These are phyloP conservation scores for Dissoconium aciculare DNA, from an alignment of 2,329 filamentous ascomycete species.

Conservation along the genomic window DNA sequence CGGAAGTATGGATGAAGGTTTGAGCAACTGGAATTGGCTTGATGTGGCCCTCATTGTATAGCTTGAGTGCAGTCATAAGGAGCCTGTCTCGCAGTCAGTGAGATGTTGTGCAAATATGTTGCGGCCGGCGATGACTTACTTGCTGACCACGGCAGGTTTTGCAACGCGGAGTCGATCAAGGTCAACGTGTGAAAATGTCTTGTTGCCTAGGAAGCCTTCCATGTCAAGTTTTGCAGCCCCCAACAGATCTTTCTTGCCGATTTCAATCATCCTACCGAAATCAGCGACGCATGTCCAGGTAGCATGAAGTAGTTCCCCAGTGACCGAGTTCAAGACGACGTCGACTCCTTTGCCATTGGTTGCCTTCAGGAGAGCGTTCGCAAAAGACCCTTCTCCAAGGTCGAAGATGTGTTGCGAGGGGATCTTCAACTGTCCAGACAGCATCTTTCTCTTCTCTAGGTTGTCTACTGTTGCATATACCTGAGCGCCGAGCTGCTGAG, in stretches of 20 bases:
- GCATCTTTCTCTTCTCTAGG: conserved; percentile 13
- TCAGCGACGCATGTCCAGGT: conserved; percentile 10
- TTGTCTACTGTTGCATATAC: conserved; percentile 20
- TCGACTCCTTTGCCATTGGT: conserved; percentile 7
- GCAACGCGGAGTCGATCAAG: conserved; percentile 2
- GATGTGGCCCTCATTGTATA: too few species aligned
- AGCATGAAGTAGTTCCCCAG: conserved; percentile 6
- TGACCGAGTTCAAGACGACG: conserved; percentile 7
- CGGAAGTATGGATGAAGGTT: too few species aligned
- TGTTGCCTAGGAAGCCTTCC: conserved; percentile 4
- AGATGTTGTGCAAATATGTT: too few species aligned
- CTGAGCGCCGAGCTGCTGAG: conserved; percentile 13
- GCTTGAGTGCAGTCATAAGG: too few species aligned
- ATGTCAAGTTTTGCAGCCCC: conserved; percentile 6
- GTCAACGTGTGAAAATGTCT: conserved; percentile 6
- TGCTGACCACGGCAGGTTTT: too few species aligned
- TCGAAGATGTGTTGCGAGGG: conserved; percentile 1
- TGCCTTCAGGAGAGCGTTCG: conserved; percentile 3
- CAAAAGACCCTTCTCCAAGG: conserved; percentile 1
- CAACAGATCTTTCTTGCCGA: conserved; percentile 13
- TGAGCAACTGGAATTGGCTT: too few species aligned
- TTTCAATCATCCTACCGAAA: conserved; percentile 19
- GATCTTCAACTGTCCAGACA: conserved; percentile 7
- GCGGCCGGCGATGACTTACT: too few species aligned
- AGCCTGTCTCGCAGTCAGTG: too few species aligned